phyloP scores from a whole-genome alignment of 2,329 filamentous ascomycete genomes.

The Alternaria conjuncta region DNA sequence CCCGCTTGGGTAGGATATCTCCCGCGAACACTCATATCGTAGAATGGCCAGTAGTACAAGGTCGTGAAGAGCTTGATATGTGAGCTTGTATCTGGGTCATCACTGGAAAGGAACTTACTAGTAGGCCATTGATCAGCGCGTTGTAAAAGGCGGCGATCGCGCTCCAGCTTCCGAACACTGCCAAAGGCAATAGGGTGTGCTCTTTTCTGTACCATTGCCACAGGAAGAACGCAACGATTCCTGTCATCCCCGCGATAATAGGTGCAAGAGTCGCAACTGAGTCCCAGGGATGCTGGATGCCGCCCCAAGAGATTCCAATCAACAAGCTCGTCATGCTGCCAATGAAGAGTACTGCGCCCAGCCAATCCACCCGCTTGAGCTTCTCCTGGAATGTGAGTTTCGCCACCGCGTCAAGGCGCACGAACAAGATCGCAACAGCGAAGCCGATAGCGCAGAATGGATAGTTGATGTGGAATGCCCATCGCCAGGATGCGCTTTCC shows the following conservation, averaged over 20 bases:
- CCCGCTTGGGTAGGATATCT: conserved; percentile 46
- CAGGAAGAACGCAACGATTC: conserved; percentile 41
- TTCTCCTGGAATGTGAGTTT: conserved; percentile 29
- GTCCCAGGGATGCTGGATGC: conserved; percentile 49
- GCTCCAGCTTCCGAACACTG: conserved; percentile 47
- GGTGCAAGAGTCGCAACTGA: conserved; percentile 51
- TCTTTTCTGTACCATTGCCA: conserved; percentile 46
- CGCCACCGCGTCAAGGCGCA: conserved; percentile 26
- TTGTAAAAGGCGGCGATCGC: conserved; percentile 50
- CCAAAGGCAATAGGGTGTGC: conserved; percentile 48
- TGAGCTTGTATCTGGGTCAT: neutral
- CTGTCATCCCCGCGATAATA: conserved; percentile 43
- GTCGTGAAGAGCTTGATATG: conserved; percentile 48
- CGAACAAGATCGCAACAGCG: conserved; percentile 29
- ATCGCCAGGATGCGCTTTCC: conserved; percentile 62
- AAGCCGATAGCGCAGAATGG: conserved; percentile 55
- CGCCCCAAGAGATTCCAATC: conserved; percentile 53
- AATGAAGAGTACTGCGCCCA: conserved; percentile 51
- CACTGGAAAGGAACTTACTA: conserved; percentile 40
- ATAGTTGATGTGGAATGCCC: conserved; percentile 70
- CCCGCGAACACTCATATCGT: conserved; percentile 47
- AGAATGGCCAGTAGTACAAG: conserved; percentile 54
- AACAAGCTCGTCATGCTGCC: conserved; percentile 49
- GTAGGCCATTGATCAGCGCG: conserved; percentile 52
- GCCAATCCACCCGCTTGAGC: conserved; percentile 50